phyloP scores from a whole-genome alignment of 306 rosid genomes.

The Argentina anserina region DNA sequence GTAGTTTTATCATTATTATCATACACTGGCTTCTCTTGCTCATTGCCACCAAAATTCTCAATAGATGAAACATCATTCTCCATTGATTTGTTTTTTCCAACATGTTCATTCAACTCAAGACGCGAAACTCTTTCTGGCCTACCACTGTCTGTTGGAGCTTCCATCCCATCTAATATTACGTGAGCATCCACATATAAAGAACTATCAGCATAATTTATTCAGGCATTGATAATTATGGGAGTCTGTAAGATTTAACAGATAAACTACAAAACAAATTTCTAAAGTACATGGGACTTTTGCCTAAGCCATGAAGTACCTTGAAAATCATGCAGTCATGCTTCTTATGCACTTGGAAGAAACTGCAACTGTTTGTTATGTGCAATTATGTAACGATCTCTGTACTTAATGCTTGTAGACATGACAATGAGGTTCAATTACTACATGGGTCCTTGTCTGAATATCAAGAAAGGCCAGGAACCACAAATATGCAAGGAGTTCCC shows the following conservation, averaged over 20 bases:
- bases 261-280: neutral
- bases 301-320: neutral
- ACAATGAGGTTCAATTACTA: neutral
- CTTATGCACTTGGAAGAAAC: neutral
- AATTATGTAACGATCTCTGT: neutral
- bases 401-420: neutral
- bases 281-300: neutral
- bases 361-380: neutral
- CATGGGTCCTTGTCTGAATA: neutral
- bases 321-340: neutral
- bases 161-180: conserved; percentile 29
- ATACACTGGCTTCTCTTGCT: conserved; percentile 12
- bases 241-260: neutral
- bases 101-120: conserved; percentile 16
- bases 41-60: conserved; percentile 19
- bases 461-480: neutral
- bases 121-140: conserved; percentile 10
- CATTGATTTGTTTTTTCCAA: conserved; percentile 10
- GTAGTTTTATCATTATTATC: conserved; percentile 31
- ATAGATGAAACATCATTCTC: conserved; percentile 19
- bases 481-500: neutral
- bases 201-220: neutral
- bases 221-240: conserved; percentile 1
- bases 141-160: conserved; percentile 15
- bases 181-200: conserved; percentile 15